phyloP scores from a whole-genome alignment of 1,139 yeast genomes.

The Suhomyces bolitotheri region DNA sequence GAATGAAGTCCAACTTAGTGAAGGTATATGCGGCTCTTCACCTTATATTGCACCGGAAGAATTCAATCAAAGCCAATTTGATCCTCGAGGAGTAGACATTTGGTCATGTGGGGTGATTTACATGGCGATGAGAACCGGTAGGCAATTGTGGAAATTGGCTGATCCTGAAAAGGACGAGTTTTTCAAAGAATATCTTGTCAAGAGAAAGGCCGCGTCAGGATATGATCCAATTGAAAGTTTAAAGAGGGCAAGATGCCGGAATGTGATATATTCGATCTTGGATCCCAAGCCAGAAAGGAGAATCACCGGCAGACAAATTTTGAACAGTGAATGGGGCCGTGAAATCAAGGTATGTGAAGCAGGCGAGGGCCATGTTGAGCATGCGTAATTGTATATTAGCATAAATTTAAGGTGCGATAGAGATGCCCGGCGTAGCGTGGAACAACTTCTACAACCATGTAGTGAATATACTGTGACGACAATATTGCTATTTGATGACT shows the following conservation, averaged over 20 bases:
- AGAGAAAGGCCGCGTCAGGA: constrained; percentile 78
- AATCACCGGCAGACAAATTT: constrained; percentile 82
- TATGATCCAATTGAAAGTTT: constrained; percentile 86
- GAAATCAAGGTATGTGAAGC: constrained; percentile 79
- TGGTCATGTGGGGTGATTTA: constrained; percentile 98
- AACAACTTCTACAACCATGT: too few relatives aligned
- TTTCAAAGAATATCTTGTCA: constrained; percentile 67
- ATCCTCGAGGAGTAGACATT: constrained; percentile 87
- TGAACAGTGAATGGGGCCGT: constrained; percentile 95
- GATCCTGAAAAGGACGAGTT: constrained; percentile 74
- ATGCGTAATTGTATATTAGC: constrained; percentile 4
- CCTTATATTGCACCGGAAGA: constrained; percentile 98
- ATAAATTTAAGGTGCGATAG: constrained; percentile 1
- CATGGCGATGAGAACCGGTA: constrained; percentile 97
- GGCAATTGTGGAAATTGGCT: constrained; percentile 90
- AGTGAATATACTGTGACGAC: too few relatives aligned
- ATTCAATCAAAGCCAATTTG: constrained; percentile 71
- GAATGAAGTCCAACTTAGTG: constrained; percentile 73
- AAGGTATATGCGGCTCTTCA: constrained; percentile 84
- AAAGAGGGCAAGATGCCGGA: constrained; percentile 82
- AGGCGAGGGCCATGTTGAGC: constrained; percentile 39
- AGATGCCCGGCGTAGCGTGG: too few relatives aligned
- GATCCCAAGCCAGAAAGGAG: constrained; percentile 89
- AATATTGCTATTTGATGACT: too few relatives aligned
- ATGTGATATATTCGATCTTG: constrained; percentile 86